phyloP scores from a whole-genome alignment of 139 green algal genomes.

The Diplosphaera chodatii region DNA sequence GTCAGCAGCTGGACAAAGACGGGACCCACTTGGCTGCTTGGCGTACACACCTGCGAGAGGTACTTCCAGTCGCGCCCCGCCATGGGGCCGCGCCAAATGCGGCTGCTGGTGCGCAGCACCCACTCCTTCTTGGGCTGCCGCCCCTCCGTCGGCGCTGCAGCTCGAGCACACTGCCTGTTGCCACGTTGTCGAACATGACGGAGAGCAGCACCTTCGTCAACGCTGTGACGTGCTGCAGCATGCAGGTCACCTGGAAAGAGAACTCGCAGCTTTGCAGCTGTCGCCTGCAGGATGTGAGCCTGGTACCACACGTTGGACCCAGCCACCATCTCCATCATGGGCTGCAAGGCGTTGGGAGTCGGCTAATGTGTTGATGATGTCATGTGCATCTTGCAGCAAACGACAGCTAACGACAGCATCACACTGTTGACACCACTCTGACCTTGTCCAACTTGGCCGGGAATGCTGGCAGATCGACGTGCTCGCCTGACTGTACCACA shows the following conservation, averaged over 20 bases:
- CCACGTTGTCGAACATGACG: no score
- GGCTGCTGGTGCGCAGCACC: conserved; percentile 22
- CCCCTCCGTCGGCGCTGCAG: conserved; percentile 14
- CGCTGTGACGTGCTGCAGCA: not conserved
- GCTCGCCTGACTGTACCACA: not conserved
- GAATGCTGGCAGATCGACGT: not conserved
- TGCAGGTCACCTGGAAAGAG: conserved; percentile 15
- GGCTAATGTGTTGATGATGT: no score
- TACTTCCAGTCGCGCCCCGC: conserved; percentile 15
- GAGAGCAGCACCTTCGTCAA: not conserved
- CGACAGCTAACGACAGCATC: no score
- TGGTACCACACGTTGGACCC: conserved; percentile 18
- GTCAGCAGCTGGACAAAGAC: no score
- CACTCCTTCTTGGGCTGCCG: conserved; percentile 10
- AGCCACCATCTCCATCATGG: conserved; percentile 22
- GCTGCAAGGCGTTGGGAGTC: no score
- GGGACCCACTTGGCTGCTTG: no score
- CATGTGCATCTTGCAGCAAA: no score
- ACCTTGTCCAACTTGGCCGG: not conserved
- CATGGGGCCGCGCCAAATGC: conserved; percentile 24
- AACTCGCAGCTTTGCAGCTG: conserved; percentile 13
- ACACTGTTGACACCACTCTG: no score
- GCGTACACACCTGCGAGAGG: not conserved
- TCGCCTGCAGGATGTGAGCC: conserved; percentile 15
- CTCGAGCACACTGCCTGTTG: no score